Base-by-base conservation (phyloP, 1,284 basidiomycete genomes). In the Xerocomus tenax region DNA sequence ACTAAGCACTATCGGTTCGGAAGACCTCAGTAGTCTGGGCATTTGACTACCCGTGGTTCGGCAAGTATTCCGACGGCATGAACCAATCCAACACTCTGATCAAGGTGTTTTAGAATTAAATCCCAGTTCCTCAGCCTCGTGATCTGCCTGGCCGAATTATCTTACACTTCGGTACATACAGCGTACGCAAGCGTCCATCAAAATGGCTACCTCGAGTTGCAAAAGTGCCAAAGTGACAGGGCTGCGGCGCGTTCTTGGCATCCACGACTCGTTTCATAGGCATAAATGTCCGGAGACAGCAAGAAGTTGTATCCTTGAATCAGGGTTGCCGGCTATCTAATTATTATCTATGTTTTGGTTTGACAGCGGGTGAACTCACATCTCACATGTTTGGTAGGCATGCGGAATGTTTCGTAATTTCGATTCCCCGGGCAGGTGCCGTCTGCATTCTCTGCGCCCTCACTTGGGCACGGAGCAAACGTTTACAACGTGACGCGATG, bases 1-100 rank as follows among this genome's bases (percentile, higher is more conserved):
- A 76, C 51, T 64, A 69, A 47, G 57, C 66, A 7, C 70, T 10
- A 66, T 71, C 21, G 73, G 73, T 62, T 67, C 54, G 16, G 51
- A 56, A 69, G 41, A 63, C 67, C 46, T 54, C n/a, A n/a, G n/a
- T 67, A n/a, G 7, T 21, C 25, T 35, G 13, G 69, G 72, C 41
- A 53, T 52, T 55, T 63, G 60, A 52, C 56, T 58, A 3, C 52
- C 61, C 26, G 56, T 61, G 18, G 45, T 52, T 28, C 15, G 18
- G 26, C 16, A 42, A 23, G 26, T 30, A 29, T 19, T 36, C 23
- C 3, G 29, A 42, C 23, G 18, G 25, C 9, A n/a, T 38, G n/a
- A 16, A 41, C 8, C 8, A 16, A 26, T 13, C 23, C 15, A 39
- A 23, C 5, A 5, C 15, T 16, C 39, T 41, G 15, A 41, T 41